Evolutionary conservation across 208 protist species (phyloP).

Genomic region (Porcisia deanei): DNA sequence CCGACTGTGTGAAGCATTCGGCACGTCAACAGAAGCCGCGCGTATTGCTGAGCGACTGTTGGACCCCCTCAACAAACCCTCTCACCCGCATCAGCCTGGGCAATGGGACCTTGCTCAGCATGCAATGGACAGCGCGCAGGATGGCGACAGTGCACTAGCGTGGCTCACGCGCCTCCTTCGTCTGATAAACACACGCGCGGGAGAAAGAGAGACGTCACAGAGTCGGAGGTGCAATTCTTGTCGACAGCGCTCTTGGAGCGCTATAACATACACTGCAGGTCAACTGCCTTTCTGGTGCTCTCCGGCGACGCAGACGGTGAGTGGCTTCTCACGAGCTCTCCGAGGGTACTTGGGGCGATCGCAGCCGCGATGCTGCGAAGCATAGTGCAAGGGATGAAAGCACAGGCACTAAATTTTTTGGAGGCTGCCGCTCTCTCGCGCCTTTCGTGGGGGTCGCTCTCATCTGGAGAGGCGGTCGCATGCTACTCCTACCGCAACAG

Average conservation of each 20-base stretch:
- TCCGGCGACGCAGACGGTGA: conserved; percentile 17
- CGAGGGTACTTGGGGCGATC: conserved; percentile 32
- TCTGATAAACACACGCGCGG: conserved; percentile 6
- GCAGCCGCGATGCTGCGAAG: conserved; percentile 45
- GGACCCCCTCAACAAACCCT: conserved; percentile 58
- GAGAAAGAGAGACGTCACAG: neutral
- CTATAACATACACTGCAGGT: conserved; percentile 7
- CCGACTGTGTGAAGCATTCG: conserved; percentile 5
- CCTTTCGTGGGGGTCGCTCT: conserved; percentile 10
- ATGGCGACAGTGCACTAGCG: conserved; percentile 24
- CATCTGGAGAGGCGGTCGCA: neutral
- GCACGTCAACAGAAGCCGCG: conserved; percentile 8
- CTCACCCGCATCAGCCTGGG: conserved; percentile 44
- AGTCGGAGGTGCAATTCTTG: neutral
- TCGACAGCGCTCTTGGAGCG: conserved; percentile 11
- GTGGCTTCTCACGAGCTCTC: conserved; percentile 31
- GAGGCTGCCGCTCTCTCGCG: conserved; percentile 41
- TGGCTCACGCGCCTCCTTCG: conserved; percentile 35
- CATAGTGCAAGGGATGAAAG: conserved; percentile 10
- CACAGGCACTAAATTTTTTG: conserved; percentile 39
- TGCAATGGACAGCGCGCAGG: conserved; percentile 29
- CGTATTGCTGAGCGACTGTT: conserved; percentile 38
- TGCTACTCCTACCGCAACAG: neutral
- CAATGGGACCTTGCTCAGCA: conserved; percentile 49
- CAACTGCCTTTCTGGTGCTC: neutral